These are phyloP conservation scores for Pisolithus marmoratus DNA, from an alignment of 768 basidiomycete species.

Conservation along the genomic window DNA sequence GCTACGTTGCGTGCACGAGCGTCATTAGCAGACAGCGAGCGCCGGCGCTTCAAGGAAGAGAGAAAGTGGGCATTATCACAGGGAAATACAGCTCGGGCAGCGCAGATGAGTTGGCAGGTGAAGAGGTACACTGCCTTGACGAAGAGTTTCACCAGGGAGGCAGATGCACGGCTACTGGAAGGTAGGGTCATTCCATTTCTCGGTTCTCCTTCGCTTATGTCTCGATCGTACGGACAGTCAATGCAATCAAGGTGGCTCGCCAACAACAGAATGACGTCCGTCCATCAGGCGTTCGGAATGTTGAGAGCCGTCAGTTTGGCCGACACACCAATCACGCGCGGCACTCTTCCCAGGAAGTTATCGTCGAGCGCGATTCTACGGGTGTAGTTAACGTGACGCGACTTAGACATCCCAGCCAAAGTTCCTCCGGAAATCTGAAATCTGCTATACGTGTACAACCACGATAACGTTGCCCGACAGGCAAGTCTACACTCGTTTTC, in stretches of 20 bases:
- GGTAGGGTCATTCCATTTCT: slow-evolving; percentile 34
- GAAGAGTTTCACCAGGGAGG: slow-evolving; percentile 76
- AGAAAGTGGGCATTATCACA: slow-evolving; percentile 81
- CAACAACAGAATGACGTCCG: slow-evolving; percentile 10
- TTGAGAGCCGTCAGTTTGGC: slow-evolving; percentile 16
- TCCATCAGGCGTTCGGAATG: slow-evolving; percentile 17
- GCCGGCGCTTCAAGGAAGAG: slow-evolving; percentile 79
- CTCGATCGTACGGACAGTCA: slow-evolving; percentile 13
- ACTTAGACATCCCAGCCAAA: slow-evolving; percentile 24
- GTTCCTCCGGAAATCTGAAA: slow-evolving; percentile 27
- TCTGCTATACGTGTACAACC: slow-evolving; percentile 30
- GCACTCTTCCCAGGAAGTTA: slow-evolving; percentile 19
- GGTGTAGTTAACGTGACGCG: slow-evolving; percentile 25
- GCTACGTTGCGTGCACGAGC: slow-evolving; percentile 70
- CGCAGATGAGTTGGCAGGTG: slow-evolving; percentile 80
- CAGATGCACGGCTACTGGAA: slow-evolving; percentile 62
- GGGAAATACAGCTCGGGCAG: slow-evolving; percentile 68
- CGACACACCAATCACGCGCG: slow-evolving; percentile 27
- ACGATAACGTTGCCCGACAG: slow-evolving; percentile 21
- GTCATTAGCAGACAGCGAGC: slow-evolving; percentile 76
- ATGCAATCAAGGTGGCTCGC: slow-evolving; percentile 20
- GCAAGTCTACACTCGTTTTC: neutral
- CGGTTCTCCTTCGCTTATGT: neutral
- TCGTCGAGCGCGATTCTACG: slow-evolving; percentile 24
- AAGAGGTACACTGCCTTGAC: slow-evolving; percentile 74